Percentiles rank a stretch among this genome's conserved stretches.
These are phyloP conservation scores for Penicillium diatomitis DNA, from an alignment of 495 filamentous ascomycete genomes.

Conservation along the genomic window DNA sequence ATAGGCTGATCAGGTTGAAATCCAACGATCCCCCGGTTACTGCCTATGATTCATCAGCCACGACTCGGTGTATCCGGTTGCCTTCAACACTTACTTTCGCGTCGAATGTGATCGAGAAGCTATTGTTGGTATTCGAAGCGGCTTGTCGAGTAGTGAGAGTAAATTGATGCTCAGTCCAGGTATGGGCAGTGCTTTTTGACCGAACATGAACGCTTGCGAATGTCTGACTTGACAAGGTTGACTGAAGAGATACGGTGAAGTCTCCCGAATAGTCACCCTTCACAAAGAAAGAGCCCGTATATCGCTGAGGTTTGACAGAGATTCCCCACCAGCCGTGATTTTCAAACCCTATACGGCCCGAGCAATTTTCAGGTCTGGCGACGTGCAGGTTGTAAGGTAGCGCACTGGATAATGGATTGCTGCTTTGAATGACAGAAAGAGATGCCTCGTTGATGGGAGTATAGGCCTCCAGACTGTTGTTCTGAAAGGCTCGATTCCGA, in stretches of 20 bases:
- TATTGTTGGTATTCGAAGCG: neutral
- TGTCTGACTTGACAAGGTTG: neutral
- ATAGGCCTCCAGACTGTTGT: neutral
- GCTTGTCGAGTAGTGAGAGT: neutral
- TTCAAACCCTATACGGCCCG: neutral
- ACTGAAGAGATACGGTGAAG: neutral
- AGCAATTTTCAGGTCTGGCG: neutral
- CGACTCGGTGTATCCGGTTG: too few species aligned
- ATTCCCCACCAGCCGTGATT: constrained; percentile 56
- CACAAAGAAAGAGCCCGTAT: neutral
- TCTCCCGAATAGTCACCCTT: neutral
- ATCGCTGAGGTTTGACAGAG: neutral
- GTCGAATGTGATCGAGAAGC: neutral
- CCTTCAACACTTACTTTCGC: neutral
- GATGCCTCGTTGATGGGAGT: neutral
- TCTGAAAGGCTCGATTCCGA: constrained; percentile 55
- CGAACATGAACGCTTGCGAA: neutral
- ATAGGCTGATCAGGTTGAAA: neutral
- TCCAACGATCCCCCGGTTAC: neutral
- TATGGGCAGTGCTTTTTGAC: neutral
- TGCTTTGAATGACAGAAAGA: neutral
- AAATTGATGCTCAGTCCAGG: neutral
- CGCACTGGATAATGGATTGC: neutral
- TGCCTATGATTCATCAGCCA: too few species aligned
- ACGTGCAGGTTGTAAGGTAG: neutral